Evolutionary conservation across 2,329 filamentous ascomycete genomes (phyloP).

Genomic region (Ustulina deusta): DNA sequence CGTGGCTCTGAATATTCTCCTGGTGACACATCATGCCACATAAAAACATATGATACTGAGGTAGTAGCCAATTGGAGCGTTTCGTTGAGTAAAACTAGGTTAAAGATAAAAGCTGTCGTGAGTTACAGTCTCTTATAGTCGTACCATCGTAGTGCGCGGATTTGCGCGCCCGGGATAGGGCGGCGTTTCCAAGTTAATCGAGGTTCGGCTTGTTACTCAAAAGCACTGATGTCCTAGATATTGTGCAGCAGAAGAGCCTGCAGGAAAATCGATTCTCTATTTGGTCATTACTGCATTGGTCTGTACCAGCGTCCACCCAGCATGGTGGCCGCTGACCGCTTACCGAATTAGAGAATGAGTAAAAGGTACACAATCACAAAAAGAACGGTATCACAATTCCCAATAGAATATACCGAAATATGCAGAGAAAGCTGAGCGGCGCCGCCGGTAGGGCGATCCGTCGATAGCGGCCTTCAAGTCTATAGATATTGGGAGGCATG

Average conservation of each 20-base stretch:
- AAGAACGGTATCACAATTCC: not conserved
- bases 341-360: not conserved
- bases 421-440: constrained; percentile 16
- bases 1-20: not conserved
- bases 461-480: not conserved
- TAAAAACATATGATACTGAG: not conserved
- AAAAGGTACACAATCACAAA: not conserved
- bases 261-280: constrained; percentile 2
- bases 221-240: not conserved
- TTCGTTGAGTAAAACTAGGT: not conserved
- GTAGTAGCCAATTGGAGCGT: not conserved
- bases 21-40: too few species aligned
- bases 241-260: constrained; percentile 12
- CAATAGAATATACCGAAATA: constrained; percentile 20
- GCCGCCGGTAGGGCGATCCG: constrained; percentile 12
- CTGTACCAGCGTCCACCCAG: not conserved
- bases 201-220: constrained; percentile 8
- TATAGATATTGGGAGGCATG: constrained; percentile 1
- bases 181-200: not conserved
- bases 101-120: not conserved
- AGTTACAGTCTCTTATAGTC: not conserved
- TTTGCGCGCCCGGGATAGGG: constrained; percentile 18
- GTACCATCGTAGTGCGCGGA: constrained; percentile 1
- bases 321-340: not conserved
- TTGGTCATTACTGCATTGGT: constrained; percentile 1